These are phyloP conservation scores for Sporobolomyces pararoseus DNA, from an alignment of 768 basidiomycete species.

Conservation along the genomic window DNA sequence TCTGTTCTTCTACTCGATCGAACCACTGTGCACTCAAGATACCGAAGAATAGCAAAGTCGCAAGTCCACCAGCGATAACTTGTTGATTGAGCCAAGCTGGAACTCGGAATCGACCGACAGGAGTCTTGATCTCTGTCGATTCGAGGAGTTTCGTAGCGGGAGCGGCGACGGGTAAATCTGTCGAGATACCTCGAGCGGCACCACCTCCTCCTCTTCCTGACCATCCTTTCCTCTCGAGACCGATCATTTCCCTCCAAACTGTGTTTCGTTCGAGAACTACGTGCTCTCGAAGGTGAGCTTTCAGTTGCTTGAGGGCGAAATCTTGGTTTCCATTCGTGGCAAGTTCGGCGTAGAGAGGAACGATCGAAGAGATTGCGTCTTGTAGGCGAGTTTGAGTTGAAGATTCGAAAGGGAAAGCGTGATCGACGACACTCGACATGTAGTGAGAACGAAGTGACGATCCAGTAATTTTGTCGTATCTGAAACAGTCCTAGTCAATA, in stretches of 20 bases:
- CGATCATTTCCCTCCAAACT: conserved; percentile 94
- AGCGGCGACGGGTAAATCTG: conserved; percentile 44
- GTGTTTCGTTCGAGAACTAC: conserved; percentile 97
- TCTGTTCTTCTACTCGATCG: conserved; percentile 68
- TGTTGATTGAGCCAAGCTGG: conserved; percentile 56
- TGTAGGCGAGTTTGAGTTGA: conserved; percentile 63
- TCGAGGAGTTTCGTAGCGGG: conserved; percentile 42
- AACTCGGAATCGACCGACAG: conserved; percentile 60
- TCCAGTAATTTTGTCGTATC: conserved; percentile 90
- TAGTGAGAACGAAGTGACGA: conserved; percentile 54
- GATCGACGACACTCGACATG: conserved; percentile 40
- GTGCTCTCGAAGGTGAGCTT: conserved; percentile 54
- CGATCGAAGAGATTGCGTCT: conserved; percentile 58
- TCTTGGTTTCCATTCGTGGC: conserved; percentile 68
- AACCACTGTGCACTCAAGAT: conserved; percentile 64
- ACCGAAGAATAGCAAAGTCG: conserved; percentile 59
- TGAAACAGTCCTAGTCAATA: too few relatives aligned
- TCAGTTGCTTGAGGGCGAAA: conserved; percentile 73
- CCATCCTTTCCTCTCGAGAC: conserved; percentile 50
- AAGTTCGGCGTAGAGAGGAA: conserved; percentile 76
- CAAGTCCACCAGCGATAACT: conserved; percentile 50
- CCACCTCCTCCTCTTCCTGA: conserved; percentile 10
- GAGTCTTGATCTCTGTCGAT: conserved; percentile 60
- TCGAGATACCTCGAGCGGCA: conserved; percentile 7
- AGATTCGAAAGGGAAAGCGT: conserved; percentile 64